phyloP scores from a whole-genome alignment of 129 eudicot genomes.

The Oenanthe sinensis region DNA sequence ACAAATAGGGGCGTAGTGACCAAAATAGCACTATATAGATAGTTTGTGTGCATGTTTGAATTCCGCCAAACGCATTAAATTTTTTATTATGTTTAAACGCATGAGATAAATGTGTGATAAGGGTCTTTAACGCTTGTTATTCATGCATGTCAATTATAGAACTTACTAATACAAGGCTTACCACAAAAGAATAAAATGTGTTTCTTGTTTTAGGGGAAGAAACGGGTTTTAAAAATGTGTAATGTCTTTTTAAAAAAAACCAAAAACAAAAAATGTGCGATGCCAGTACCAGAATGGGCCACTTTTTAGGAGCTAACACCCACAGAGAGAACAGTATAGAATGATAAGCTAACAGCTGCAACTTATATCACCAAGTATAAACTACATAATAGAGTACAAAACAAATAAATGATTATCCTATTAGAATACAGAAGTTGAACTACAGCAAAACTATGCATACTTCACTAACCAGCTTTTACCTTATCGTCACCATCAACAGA shows the following conservation, averaged over 20 bases:
- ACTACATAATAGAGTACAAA: not conserved
- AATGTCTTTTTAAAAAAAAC: not conserved
- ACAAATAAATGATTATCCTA: not conserved
- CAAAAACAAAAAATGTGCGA: too few species aligned
- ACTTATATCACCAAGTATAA: not conserved
- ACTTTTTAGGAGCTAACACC: not conserved
- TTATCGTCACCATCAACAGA: constrained; percentile 63
- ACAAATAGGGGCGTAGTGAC: not conserved
- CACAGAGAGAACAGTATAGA: not conserved
- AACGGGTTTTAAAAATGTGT: not conserved
- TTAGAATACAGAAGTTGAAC: constrained; percentile 9
- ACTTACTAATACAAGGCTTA: not conserved
- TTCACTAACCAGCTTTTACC: constrained; percentile 59
- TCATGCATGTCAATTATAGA: not conserved
- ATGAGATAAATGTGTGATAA: not conserved
- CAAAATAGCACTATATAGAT: not conserved
- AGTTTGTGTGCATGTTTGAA: not conserved
- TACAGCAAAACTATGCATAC: constrained; percentile 32
- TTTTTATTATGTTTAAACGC: not conserved
- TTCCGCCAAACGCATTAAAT: not conserved
- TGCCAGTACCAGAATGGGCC: not conserved
- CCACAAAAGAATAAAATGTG: not conserved
- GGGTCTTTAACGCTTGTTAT: not conserved
- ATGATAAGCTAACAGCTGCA: not conserved
- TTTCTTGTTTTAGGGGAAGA: not conserved